phyloP scores from a whole-genome alignment of 352 stramenopile genomes.

The Globisporangium uncinulatum region DNA sequence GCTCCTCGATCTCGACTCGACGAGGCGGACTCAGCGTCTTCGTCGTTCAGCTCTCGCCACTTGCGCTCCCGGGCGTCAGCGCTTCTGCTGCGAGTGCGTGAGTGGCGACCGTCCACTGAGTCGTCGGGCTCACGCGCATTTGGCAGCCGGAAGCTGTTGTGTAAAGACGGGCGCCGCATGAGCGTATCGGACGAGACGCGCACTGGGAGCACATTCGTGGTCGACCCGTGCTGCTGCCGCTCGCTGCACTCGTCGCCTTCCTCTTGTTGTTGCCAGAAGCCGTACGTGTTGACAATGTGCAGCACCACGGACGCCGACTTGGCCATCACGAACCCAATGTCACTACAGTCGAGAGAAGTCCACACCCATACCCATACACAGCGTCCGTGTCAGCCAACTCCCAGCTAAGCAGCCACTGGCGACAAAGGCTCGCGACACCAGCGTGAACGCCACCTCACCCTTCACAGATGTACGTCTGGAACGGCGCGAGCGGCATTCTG shows the following conservation, averaged over 20 bases:
- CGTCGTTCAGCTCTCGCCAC: slow-evolving; percentile 7
- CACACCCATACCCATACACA: not conserved
- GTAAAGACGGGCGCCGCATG: slow-evolving; percentile 27
- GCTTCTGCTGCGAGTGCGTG: not conserved
- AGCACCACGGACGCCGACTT: slow-evolving; percentile 42
- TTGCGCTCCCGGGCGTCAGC: slow-evolving; percentile 7
- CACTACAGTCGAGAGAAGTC: slow-evolving; percentile 16
- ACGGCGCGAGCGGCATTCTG: slow-evolving; percentile 32
- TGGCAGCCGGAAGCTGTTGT: slow-evolving; percentile 18
- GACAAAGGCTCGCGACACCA: too few relatives aligned
- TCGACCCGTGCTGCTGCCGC: slow-evolving; percentile 1
- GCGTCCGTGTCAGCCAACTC: not conserved
- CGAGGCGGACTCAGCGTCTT: not conserved
- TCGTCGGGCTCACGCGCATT: slow-evolving; percentile 8
- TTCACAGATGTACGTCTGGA: slow-evolving; percentile 39
- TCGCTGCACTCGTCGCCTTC: slow-evolving; percentile 5
- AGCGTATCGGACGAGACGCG: slow-evolving; percentile 37
- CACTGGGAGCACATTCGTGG: slow-evolving; percentile 15
- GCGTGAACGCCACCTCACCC: slow-evolving; percentile 23
- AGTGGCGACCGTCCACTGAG: not conserved
- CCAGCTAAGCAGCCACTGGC: not conserved
- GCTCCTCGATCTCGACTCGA: not conserved
- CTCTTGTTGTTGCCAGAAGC: slow-evolving; percentile 26
- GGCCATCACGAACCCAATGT: slow-evolving; percentile 64
- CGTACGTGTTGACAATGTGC: slow-evolving; percentile 53